phyloP scores from a whole-genome alignment of 2,329 filamentous ascomycete genomes.

The Endothia cerciana region DNA sequence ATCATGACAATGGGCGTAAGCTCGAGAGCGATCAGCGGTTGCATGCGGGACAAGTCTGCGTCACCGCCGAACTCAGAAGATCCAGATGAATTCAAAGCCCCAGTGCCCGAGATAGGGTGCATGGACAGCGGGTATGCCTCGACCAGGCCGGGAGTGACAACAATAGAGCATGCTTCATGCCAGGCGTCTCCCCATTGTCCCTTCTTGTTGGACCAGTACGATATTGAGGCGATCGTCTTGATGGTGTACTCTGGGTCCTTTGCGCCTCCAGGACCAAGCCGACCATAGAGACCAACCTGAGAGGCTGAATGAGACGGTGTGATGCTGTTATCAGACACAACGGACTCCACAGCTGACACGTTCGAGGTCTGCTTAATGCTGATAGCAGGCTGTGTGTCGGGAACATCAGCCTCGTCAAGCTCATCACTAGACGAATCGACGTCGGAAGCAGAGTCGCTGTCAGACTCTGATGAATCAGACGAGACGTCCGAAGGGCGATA shows the following conservation, averaged over 20 bases:
- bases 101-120: constrained; percentile 40
- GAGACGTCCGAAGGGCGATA: constrained; percentile 82
- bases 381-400: constrained; percentile 61
- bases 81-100: constrained; percentile 40
- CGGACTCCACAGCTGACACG: constrained; percentile 41
- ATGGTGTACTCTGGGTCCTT: constrained; percentile 47
- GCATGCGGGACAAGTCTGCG: constrained; percentile 35
- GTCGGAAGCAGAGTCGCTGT: constrained; percentile 56
- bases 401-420: constrained; percentile 63
- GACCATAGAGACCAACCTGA: constrained; percentile 56
- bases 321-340: constrained; percentile 62
- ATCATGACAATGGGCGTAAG: constrained; percentile 91
- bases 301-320: constrained; percentile 83
- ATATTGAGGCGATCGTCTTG: constrained; percentile 59
- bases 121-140: constrained; percentile 55
- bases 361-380: constrained; percentile 53
- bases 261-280: constrained; percentile 57
- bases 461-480: constrained; percentile 64
- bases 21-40: constrained; percentile 71
- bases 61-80: constrained; percentile 38
- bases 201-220: constrained; percentile 64
- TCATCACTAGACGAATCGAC: constrained; percentile 57
- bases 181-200: constrained; percentile 64
- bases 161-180: constrained; percentile 55
- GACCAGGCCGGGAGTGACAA: constrained; percentile 62